Base-by-base conservation (phyloP, 345 rosid species). In the Xanthoceras sorbifolium region DNA sequence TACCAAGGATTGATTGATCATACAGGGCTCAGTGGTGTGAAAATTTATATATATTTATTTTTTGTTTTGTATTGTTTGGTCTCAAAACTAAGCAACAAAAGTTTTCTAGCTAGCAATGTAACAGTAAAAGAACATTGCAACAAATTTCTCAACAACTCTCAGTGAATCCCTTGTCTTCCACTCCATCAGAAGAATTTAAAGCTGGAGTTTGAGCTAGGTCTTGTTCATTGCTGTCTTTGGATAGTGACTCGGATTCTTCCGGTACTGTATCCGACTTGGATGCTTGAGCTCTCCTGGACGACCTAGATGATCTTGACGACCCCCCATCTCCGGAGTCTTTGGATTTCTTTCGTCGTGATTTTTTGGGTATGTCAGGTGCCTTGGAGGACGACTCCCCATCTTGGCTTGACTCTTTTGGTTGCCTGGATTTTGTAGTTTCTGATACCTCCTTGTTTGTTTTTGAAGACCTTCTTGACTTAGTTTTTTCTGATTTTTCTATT, bases 261-360 rank as follows among this genome's bases (percentile, higher is more conserved):
- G 87, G 85, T 61, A 64, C 81, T 9, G 23, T 38, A 64, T 87
- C 90, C 0, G 74, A 44, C 31, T 78, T 81, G 25, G 32, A 26
- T 20, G n/a, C 34, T 1, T 36, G 48, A 12, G 76, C 65, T 76
- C 81, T 73, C 81, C 83, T 82, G 9, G 83, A n/a, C n/a, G n/a
- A 71, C 26, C 25, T 34, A 36, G 67, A 64, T 3, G 85, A 86
- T 80, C 86, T 83, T 0, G 86, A 42, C 25, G 90, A 83, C 0
- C 84, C 89, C 0, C 66, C 81, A 0, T 22, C 74, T 1, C 67
- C 9, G 0, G 84, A 70, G 11, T 90, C 96, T 61, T 86, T 89
- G 0, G 87, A 81, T 75, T 88, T 89, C 83, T 85, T 89, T 76
- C 86, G 82, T 74, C 83, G 76, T 0, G 86, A 76, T 71, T 85